phyloP scores from a whole-genome alignment of 129 eudicot species.

The Ambrosia trifida region DNA sequence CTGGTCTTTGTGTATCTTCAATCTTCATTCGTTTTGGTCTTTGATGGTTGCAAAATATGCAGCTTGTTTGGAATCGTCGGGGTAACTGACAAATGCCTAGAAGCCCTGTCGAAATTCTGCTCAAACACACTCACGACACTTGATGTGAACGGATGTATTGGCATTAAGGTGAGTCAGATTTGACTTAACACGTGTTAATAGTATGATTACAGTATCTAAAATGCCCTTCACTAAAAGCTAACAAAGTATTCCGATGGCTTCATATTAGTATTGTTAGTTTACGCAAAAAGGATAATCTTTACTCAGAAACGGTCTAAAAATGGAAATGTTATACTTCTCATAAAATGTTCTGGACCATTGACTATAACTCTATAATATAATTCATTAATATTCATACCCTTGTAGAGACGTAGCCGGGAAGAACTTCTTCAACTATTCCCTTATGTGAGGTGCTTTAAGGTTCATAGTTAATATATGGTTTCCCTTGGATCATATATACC shows the following conservation, averaged over 20 bases:
- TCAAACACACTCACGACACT: constrained; percentile 73
- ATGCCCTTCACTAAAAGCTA: not conserved
- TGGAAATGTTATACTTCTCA: not conserved
- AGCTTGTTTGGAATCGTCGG: constrained; percentile 98
- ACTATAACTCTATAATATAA: not conserved
- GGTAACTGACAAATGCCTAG: constrained; percentile 81
- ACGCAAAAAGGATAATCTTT: not conserved
- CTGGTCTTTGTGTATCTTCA: not conserved
- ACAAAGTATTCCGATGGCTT: not conserved
- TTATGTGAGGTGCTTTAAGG: constrained; percentile 66
- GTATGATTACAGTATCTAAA: not conserved
- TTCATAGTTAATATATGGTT: constrained; percentile 59
- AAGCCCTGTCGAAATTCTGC: constrained; percentile 61
- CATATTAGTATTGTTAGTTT: not conserved
- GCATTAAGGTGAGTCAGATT: constrained; percentile 64
- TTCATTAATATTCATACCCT: constrained; percentile 6
- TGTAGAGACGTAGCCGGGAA: constrained; percentile 78
- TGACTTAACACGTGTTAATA: not conserved
- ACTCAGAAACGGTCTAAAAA: not conserved
- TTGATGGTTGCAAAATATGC: constrained; percentile 33
- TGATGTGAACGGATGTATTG: constrained; percentile 92
- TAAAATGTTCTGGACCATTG: not conserved
- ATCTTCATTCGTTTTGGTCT: not conserved
- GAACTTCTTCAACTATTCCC: constrained; percentile 79
- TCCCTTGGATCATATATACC: constrained; percentile 18